Conservation (phyloP, 164 flowering plant genomes). For the Chimonanthus salicifolius region DNA sequence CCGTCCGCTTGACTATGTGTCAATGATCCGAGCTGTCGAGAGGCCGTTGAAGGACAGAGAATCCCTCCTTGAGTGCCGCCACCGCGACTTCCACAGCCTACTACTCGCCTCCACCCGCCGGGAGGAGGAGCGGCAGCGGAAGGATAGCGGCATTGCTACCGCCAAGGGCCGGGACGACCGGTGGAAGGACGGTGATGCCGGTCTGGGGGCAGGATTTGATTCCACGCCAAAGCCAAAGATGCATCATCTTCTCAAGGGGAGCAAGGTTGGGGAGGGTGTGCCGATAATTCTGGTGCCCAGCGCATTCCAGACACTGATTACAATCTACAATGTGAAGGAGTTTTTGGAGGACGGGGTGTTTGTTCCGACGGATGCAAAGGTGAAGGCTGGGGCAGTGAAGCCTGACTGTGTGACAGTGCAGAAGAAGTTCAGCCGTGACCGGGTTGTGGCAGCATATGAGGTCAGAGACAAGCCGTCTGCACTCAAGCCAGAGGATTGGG, state of each 20-base stretch:
- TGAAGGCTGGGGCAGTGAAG: slow-evolving; percentile 61
- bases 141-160: slow-evolving; percentile 55
- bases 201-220: slow-evolving; percentile 54
- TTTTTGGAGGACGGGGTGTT: slow-evolving; percentile 95
- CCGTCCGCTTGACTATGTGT: slow-evolving; percentile 26
- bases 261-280: slow-evolving; percentile 94
- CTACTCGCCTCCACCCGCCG: slow-evolving; percentile 49
- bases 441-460: slow-evolving; percentile 92
- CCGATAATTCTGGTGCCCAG: slow-evolving; percentile 97
- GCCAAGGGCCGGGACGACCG: slow-evolving; percentile 77
- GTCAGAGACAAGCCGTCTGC: slow-evolving; percentile 98
- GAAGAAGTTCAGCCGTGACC: slow-evolving; percentile 95
- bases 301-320: slow-evolving; percentile 89
- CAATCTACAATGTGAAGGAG: slow-evolving; percentile 97
- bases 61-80: slow-evolving; percentile 57
- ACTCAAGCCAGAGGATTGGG: slow-evolving; percentile 96
- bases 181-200: slow-evolving; percentile 46
- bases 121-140: slow-evolving; percentile 82
- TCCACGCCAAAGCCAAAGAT: slow-evolving; percentile 51
- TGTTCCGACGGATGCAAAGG: slow-evolving; percentile 85
- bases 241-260: slow-evolving; percentile 45
- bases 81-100: slow-evolving; percentile 66
- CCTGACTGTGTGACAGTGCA: slow-evolving; percentile 98
- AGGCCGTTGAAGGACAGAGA: slow-evolving; percentile 77
- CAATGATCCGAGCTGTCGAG: slow-evolving; percentile 51